Base-by-base conservation (phyloP, 176 grass and related monocot genomes). In the Oryza australiensis region DNA sequence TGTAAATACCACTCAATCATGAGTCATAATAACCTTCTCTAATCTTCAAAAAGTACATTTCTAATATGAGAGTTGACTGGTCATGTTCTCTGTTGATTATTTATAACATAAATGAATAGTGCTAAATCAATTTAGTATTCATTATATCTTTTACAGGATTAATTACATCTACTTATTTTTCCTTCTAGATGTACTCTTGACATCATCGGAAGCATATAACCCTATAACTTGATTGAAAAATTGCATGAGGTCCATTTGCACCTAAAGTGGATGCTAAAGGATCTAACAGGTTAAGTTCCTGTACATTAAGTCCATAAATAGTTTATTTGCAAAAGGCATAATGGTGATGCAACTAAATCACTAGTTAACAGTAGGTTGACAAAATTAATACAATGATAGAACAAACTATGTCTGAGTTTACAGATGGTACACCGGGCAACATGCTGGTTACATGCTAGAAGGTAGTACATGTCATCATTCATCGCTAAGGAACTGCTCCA, bases 401-500 rank as follows among this genome's bases (percentile, higher is more conserved):
- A 40, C 38, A 40, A 40, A 40, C 38, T 40, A 37, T 37, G 38
- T 40, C 38, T 10, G 38, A 10, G 7, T 45, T 82, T 27, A 46
- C 18, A 45, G 37, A 63, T 34, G 20, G 20, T 82, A 72, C 24
- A 26, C 23, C 14, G 46, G 5, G 38, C n/a, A 80, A 13, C 68
- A 80, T 27, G n/a, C 30, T 80, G 68, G 73, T 62, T 73, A 82
- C 43, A 73, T 73, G 37, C 26, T 62, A 64, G 62, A 73, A 15
- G 53, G 15, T 45, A 73, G 34, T 62, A 70, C 78, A 80, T 49
- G 12, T 60, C 48, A 60, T 71, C 55, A 49, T 42, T n/a, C 24
- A 81, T 70, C 12, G 3, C 69, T 42, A 14, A 82, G 51, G 22
- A 37, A 73, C 53, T 16, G 68, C 27, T 83, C 68, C 27, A 72